Evolutionary conservation across 2,329 filamentous ascomycete species (phyloP).

Genomic region (Trichoderma breve): DNA sequence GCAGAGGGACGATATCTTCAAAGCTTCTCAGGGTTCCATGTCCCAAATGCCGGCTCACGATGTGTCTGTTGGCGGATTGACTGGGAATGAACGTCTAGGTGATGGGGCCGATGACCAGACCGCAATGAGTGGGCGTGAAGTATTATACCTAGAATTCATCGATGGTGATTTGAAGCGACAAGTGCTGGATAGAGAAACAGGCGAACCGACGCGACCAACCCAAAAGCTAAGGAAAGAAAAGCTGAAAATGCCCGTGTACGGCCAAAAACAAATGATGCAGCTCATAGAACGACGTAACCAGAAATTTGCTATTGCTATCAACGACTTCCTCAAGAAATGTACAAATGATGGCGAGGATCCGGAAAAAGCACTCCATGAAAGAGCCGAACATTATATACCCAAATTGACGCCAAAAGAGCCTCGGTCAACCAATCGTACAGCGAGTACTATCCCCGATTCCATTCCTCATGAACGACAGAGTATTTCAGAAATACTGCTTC

Average conservation of each 20-base stretch:
- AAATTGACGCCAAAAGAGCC: constrained; percentile 46
- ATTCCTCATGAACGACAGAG: constrained; percentile 79
- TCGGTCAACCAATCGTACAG: constrained; percentile 30
- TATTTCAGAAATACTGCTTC: constrained; percentile 80
- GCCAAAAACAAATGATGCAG: constrained; percentile 85
- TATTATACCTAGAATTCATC: constrained; percentile 87
- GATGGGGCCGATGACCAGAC: constrained; percentile 21
- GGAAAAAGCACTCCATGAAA: constrained; percentile 59
- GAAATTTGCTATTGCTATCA: constrained; percentile 77
- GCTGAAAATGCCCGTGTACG: constrained; percentile 87
- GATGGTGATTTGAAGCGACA: constrained; percentile 88
- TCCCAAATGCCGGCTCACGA: constrained; percentile 52
- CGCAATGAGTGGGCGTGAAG: constrained; percentile 52
- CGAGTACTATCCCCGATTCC: constrained; percentile 57
- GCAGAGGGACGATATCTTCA: constrained; percentile 63
- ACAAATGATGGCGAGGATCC: constrained; percentile 64
- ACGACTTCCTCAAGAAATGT: constrained; percentile 74
- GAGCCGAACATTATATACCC: constrained; percentile 62
- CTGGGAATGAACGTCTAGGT: constrained; percentile 46
- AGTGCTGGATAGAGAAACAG: constrained; percentile 68
- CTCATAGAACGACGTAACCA: constrained; percentile 86
- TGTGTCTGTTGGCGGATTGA: constrained; percentile 56
- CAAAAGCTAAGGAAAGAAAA: constrained; percentile 72
- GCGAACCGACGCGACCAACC: constrained; percentile 65
- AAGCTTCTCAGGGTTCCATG: constrained; percentile 45